Conservation (phyloP, 257 asterid species). For the Solanum bulbocastanum region DNA sequence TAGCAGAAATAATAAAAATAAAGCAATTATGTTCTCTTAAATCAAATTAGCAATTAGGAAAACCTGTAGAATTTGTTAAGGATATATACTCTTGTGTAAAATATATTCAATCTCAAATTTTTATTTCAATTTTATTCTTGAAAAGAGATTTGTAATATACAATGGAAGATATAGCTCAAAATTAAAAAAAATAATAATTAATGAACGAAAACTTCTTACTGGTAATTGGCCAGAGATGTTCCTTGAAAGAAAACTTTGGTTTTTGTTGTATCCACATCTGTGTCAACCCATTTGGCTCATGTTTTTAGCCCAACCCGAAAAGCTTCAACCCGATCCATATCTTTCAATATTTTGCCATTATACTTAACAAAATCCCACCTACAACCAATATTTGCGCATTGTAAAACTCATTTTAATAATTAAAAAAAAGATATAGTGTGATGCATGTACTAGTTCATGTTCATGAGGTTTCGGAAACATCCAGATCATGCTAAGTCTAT, state of each 20-base stretch:
- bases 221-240: conserved; percentile 46
- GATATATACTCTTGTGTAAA: no score
- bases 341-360: conserved; percentile 33
- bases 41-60: no score
- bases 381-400: not conserved
- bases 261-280: conserved; percentile 25
- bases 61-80: no score
- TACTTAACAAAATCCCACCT: conserved; percentile 51
- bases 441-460: not conserved
- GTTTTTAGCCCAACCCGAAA: conserved; percentile 33
- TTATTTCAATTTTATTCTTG: not conserved
- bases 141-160: not conserved
- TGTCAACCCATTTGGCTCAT: conserved; percentile 52
- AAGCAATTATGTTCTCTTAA: not conserved
- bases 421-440: not conserved
- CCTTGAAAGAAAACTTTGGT: conserved; percentile 62
- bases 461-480: not conserved
- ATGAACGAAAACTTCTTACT: conserved; percentile 26
- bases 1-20: no score
- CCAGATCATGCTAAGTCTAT: not conserved
- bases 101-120: not conserved
- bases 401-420: not conserved
- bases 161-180: not conserved
- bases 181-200: no score
- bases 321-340: conserved; percentile 61